Conservation (phyloP, 352 stramenopile genomes). For the Phytophthora agathidicida region DNA sequence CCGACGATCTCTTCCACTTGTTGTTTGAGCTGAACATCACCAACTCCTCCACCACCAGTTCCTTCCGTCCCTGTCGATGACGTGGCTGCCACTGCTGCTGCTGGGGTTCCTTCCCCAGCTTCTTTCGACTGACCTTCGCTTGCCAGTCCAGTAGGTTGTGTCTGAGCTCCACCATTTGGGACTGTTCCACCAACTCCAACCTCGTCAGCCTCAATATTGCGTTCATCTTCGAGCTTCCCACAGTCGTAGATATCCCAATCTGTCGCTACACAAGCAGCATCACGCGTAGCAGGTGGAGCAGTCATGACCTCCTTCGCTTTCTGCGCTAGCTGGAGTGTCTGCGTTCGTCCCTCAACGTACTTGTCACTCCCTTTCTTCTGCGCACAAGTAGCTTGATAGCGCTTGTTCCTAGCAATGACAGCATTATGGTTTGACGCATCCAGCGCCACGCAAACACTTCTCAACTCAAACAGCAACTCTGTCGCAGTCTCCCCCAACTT, state of each 20-base stretch:
- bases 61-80: conserved; percentile 14
- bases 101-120: conserved; percentile 1
- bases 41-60: conserved; percentile 34
- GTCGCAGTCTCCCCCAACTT: conserved; percentile 64
- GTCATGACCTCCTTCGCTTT: conserved; percentile 89
- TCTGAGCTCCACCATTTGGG: background rate
- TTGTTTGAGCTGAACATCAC: conserved; percentile 65
- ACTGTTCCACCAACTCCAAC: background rate
- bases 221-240: conserved; percentile 31
- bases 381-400: conserved; percentile 67
- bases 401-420: conserved; percentile 60
- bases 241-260: conserved; percentile 91
- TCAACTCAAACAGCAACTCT: conserved; percentile 66
- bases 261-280: conserved; percentile 74
- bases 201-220: conserved; percentile 36
- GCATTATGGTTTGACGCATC: conserved; percentile 54
- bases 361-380: conserved; percentile 84
- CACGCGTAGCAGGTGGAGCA: conserved; percentile 70
- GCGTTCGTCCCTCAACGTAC: conserved; percentile 63
- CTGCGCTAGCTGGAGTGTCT: conserved; percentile 78
- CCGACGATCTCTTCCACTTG: conserved; percentile 85
- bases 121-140: conserved; percentile 26
- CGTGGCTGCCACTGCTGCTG: background rate
- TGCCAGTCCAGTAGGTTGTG: conserved; percentile 10
- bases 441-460: conserved; percentile 68